Conservation (phyloP, 192 early-diverging fungal species). For the Endogone sp. region DNA sequence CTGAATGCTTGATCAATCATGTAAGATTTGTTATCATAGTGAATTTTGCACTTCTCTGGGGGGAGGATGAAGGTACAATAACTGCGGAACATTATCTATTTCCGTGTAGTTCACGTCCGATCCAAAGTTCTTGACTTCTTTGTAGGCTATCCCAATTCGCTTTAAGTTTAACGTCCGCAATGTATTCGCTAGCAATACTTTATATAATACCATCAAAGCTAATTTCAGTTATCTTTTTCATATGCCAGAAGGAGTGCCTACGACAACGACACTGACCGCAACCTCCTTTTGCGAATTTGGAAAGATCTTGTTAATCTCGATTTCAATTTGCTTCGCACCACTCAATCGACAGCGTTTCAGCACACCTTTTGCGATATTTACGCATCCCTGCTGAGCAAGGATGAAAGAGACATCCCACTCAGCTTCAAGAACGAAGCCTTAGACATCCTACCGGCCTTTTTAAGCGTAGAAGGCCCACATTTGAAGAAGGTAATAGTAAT, state of each 20-base stretch:
- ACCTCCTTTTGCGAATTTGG: slow-evolving; percentile 39
- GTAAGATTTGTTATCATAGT: too few relatives aligned
- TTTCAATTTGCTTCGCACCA: slow-evolving; percentile 31
- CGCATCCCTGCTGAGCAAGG: slow-evolving; percentile 21
- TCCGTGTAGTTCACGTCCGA: slow-evolving; percentile 26
- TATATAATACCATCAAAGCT: too few relatives aligned
- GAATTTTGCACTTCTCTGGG: too few relatives aligned
- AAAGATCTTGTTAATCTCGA: slow-evolving; percentile 42
- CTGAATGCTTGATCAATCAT: background rate
- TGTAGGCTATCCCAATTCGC: background rate
- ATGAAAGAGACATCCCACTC: slow-evolving; percentile 21
- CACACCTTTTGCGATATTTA: slow-evolving; percentile 33
- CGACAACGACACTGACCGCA: slow-evolving; percentile 3
- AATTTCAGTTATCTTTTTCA: background rate
- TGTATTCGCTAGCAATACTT: too few relatives aligned
- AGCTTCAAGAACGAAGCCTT: slow-evolving; percentile 40
- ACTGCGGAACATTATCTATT: too few relatives aligned
- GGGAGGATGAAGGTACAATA: too few relatives aligned
- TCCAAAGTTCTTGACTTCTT: slow-evolving; percentile 13
- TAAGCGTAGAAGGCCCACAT: slow-evolving; percentile 21
- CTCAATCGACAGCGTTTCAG: slow-evolving; percentile 23
- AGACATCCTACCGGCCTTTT: slow-evolving; percentile 41
- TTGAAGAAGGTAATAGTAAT: slow-evolving; percentile 15
- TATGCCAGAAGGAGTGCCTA: slow-evolving; percentile 17
- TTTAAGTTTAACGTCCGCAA: background rate